These are phyloP conservation scores for Vitis rotundifolia DNA, from an alignment of 164 flowering plant genomes.

Conservation along the genomic window DNA sequence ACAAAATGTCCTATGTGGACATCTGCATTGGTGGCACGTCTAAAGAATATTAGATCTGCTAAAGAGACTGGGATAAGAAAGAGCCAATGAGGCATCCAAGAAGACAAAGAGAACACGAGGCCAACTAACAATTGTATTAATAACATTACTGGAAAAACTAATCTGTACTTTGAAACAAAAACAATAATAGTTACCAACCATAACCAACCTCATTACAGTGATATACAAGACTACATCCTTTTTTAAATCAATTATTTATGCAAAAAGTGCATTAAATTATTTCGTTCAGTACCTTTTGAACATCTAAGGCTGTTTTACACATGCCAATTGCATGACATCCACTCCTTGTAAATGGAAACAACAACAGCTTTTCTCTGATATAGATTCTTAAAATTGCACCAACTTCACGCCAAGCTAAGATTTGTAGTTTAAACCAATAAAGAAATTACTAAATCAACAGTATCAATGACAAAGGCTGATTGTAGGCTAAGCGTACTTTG, in stretches of 20 bases:
- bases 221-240: neutral
- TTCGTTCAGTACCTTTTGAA: neutral
- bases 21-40: constrained; percentile 1
- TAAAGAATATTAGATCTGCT: constrained; percentile 4
- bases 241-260: neutral
- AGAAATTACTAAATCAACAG: constrained; percentile 1
- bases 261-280: neutral
- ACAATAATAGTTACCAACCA: constrained; percentile 17
- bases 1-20: constrained; percentile 9
- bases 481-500: neutral
- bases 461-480: neutral
- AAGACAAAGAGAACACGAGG: neutral
- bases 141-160: constrained; percentile 24
- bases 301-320: constrained; percentile 17
- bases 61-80: neutral
- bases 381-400: neutral
- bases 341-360: constrained; percentile 10
- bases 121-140: neutral
- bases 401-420: neutral
- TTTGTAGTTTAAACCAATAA: neutral
- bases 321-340: constrained; percentile 6
- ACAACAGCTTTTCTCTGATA: constrained; percentile 12
- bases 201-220: constrained; percentile 3
- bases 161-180: constrained; percentile 26
- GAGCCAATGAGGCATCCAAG: constrained; percentile 3